Conservation (phyloP, 352 stramenopile genomes). For the Globisporangium cederbergense region DNA sequence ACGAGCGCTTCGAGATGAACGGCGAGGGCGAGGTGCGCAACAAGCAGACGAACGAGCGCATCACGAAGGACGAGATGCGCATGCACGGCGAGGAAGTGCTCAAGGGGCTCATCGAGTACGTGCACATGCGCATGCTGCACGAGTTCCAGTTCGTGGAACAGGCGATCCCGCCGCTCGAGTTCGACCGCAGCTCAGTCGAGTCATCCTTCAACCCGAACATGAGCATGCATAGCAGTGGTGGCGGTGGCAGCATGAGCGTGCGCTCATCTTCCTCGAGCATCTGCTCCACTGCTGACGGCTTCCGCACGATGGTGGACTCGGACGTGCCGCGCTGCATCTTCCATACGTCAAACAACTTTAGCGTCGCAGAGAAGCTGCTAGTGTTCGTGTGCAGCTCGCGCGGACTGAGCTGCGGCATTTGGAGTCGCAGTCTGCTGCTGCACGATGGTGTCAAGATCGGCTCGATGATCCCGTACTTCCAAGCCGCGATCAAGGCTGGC, state of each 20-base stretch:
- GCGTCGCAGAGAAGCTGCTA: conserved; percentile 68
- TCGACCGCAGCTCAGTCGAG: conserved; percentile 40
- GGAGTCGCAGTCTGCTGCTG: conserved; percentile 79
- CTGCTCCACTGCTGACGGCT: conserved; percentile 75
- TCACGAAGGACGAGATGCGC: conserved; percentile 71
- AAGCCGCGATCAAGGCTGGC: conserved; percentile 60
- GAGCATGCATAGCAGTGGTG: conserved; percentile 27
- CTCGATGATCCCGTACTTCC: conserved; percentile 88
- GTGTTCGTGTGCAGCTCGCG: conserved; percentile 83
- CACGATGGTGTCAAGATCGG: conserved; percentile 87
- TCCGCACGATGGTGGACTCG: conserved; percentile 81
- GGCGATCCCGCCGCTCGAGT: conserved; percentile 71
- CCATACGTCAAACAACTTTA: conserved; percentile 76
- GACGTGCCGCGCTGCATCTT: conserved; percentile 79
- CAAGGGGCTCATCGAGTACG: conserved; percentile 59
- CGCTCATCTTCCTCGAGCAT: conserved; percentile 76
- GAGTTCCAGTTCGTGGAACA: conserved; percentile 80
- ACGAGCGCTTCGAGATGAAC: conserved; percentile 60
- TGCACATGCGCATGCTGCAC: conserved; percentile 76
- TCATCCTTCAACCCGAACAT: conserved; percentile 42
- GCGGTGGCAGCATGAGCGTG: conserved; percentile 26
- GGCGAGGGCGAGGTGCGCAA: conserved; percentile 54
- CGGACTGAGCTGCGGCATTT: conserved; percentile 83
- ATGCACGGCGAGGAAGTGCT: conserved; percentile 72
- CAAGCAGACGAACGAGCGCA: conserved; percentile 35